These are phyloP conservation scores for Phanerochaete carnosa DNA, from an alignment of 768 basidiomycete genomes.

Conservation along the genomic window DNA sequence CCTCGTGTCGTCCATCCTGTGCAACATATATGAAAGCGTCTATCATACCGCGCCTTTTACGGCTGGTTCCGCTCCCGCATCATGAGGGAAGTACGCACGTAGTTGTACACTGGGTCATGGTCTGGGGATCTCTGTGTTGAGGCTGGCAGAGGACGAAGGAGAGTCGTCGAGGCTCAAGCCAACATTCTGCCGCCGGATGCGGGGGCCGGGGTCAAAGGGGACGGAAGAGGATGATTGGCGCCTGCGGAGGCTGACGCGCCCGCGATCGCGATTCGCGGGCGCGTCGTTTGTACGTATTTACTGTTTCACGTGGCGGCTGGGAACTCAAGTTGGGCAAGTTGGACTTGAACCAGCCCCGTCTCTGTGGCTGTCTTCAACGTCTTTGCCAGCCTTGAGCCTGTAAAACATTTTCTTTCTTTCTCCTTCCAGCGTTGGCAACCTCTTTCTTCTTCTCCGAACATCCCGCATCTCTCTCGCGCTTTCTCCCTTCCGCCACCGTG, in stretches of 20 bases:
- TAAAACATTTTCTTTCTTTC: constrained; percentile 7
- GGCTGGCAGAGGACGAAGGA: too few species aligned
- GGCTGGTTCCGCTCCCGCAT: neutral
- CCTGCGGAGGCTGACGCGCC: neutral
- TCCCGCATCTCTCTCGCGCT: neutral
- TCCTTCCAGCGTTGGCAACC: neutral
- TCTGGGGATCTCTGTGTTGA: too few species aligned
- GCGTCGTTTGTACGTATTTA: constrained; percentile 6
- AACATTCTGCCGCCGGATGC: neutral
- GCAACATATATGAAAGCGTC: neutral
- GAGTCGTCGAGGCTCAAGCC: neutral
- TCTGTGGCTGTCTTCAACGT: constrained; percentile 7
- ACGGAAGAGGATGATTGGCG: neutral
- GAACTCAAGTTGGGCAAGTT: constrained; percentile 7
- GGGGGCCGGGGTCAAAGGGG: neutral
- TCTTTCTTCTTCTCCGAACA: neutral
- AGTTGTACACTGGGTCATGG: too few species aligned
- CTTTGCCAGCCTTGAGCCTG: constrained; percentile 8
- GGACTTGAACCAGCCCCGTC: constrained; percentile 2
- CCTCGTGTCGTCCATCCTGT: neutral
- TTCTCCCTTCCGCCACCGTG: neutral
- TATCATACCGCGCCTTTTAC: neutral
- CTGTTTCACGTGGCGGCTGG: constrained; percentile 5
- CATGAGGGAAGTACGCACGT: neutral
- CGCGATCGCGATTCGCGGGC: neutral